Evolutionary conservation across 2,329 filamentous ascomycete genomes (phyloP).

Genomic region (Camptophora hylomeconis): DNA sequence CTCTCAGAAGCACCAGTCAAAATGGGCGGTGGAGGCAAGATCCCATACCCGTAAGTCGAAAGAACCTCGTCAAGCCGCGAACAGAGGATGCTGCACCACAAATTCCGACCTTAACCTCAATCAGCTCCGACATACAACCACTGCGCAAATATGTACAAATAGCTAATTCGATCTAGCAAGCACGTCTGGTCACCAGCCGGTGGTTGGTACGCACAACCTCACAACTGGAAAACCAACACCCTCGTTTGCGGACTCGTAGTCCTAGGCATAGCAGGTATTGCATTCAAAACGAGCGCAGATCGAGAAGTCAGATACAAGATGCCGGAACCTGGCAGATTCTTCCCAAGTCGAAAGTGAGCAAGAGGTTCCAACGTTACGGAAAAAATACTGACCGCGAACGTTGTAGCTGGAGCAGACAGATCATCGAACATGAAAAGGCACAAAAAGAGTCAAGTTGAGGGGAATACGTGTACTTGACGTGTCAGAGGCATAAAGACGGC

Average conservation of each 20-base stretch:
- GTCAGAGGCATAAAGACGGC: conserved; percentile 23
- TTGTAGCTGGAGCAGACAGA: conserved; percentile 57
- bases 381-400: conserved; percentile 1
- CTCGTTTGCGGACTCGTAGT: conserved; percentile 58
- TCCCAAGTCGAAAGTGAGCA: conserved; percentile 70
- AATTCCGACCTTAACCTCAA: conserved; percentile 7
- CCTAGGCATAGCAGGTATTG: conserved; percentile 52
- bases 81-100: conserved; percentile 11
- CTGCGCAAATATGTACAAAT: conserved; percentile 16
- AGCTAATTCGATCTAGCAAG: conserved; percentile 74
- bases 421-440: conserved; percentile 53
- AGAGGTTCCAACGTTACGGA: conserved; percentile 12
- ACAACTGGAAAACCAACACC: conserved; percentile 93
- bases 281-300: conserved; percentile 61
- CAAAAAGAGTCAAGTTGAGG: no score
- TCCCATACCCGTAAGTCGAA: conserved; percentile 54
- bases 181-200: conserved; percentile 98
- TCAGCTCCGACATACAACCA: no score
- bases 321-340: conserved; percentile 65
- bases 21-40: conserved; percentile 68
- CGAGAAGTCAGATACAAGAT: conserved; percentile 61
- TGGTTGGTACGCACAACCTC: conserved; percentile 92
- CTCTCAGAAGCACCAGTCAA: no score
- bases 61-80: conserved; percentile 18
- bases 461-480: no score